phyloP scores from a whole-genome alignment of 2,329 filamentous ascomycete genomes.

The Xylariaceae sp. region DNA sequence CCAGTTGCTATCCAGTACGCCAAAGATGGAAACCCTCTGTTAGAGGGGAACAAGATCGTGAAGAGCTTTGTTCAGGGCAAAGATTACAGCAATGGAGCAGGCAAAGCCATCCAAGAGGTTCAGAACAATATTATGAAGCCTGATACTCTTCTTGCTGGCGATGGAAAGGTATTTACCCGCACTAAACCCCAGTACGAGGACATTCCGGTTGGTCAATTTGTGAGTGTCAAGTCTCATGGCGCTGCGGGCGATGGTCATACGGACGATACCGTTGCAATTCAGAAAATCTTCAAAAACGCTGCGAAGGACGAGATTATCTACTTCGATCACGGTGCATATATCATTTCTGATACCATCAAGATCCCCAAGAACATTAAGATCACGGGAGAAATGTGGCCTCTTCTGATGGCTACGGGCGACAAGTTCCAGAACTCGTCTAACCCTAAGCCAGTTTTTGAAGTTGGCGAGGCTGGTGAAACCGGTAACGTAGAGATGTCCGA shows the following conservation, averaged over 20 bases:
- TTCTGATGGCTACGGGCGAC: slow-evolving; percentile 81
- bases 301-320: slow-evolving; percentile 70
- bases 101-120: slow-evolving; percentile 64
- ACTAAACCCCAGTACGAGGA: slow-evolving; percentile 88
- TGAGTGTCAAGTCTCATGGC: slow-evolving; percentile 82
- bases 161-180: slow-evolving; percentile 77
- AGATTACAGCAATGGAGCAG: slow-evolving; percentile 61
- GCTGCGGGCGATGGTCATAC: slow-evolving; percentile 86
- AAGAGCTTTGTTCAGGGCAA: slow-evolving; percentile 81
- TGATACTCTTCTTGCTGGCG: slow-evolving; percentile 60
- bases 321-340: slow-evolving; percentile 77
- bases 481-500: slow-evolving; percentile 89
- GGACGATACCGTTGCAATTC: slow-evolving; percentile 86
- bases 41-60: slow-evolving; percentile 73
- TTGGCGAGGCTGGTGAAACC: slow-evolving; percentile 77
- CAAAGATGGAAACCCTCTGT: slow-evolving; percentile 62
- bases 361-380: slow-evolving; percentile 84
- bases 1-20: slow-evolving; percentile 68
- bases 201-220: slow-evolving; percentile 70
- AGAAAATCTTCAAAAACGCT: slow-evolving; percentile 74
- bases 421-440: slow-evolving; percentile 76
- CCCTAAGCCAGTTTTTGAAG: slow-evolving; percentile 83
- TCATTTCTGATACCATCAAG: slow-evolving; percentile 71
- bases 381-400: slow-evolving; percentile 88
- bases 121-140: slow-evolving; percentile 68